phyloP scores from a whole-genome alignment of 169 alveolate species.

The Cryptosporidium parvum region DNA sequence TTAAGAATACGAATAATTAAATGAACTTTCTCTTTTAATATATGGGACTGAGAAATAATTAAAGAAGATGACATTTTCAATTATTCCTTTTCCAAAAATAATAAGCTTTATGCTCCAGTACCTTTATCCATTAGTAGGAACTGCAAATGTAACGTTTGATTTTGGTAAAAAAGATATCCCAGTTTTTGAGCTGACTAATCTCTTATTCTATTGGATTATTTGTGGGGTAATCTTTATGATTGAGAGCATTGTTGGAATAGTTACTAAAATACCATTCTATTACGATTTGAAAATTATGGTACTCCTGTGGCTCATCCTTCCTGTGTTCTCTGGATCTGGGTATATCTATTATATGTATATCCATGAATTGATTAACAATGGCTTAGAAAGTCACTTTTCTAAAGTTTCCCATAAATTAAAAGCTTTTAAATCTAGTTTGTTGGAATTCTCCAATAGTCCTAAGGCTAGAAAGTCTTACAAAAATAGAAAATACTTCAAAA shows the following conservation, averaged over 20 bases:
- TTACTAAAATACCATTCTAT: slow-evolving; percentile 30
- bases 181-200: neutral
- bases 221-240: neutral
- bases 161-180: neutral
- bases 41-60: neutral
- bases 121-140: slow-evolving; percentile 16
- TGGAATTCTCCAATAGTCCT: neutral
- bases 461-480: neutral
- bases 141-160: neutral
- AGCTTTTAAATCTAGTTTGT: neutral
- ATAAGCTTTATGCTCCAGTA: slow-evolving; percentile 28
- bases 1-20: neutral
- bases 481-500: neutral
- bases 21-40: too few relatives aligned
- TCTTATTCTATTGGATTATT: slow-evolving; percentile 39
- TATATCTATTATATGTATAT: slow-evolving; percentile 45
- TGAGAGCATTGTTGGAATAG: neutral
- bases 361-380: neutral
- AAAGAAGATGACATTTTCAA: slow-evolving; percentile 15
- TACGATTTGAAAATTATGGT: slow-evolving; percentile 17
- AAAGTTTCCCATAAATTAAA: neutral
- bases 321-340: slow-evolving; percentile 41
- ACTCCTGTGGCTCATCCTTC: slow-evolving; percentile 45
- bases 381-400: neutral
- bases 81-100: slow-evolving; percentile 28